Evolutionary conservation across 768 basidiomycete genomes (phyloP).

Genomic region (Phylloporus sp.): DNA sequence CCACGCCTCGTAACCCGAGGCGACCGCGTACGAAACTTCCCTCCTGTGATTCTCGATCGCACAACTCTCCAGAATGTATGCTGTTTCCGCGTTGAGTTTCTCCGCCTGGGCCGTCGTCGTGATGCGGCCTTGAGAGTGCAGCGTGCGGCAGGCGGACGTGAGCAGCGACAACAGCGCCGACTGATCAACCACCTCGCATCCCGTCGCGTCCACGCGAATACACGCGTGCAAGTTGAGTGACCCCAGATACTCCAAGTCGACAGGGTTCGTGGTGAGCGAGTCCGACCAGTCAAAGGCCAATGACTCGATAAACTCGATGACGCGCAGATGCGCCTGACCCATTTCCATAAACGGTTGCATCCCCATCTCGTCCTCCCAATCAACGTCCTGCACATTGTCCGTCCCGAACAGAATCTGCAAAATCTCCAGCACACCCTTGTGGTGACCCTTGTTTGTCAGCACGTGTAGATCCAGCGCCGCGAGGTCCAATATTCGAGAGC

Average conservation of each 20-base stretch:
- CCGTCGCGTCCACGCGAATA: constrained; percentile 57
- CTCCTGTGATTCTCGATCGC: constrained; percentile 86
- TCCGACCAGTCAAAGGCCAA: constrained; percentile 89
- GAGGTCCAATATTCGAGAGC: constrained; percentile 81
- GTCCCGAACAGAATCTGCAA: constrained; percentile 79
- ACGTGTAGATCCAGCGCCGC: constrained; percentile 86
- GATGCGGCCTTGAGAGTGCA: constrained; percentile 66
- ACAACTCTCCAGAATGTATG: constrained; percentile 77
- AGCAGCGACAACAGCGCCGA: constrained; percentile 68
- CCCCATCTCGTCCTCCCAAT: constrained; percentile 36
- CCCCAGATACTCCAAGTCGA: constrained; percentile 59
- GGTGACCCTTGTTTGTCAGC: constrained; percentile 71
- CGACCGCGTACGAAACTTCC: constrained; percentile 67
- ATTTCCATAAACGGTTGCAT: constrained; percentile 57
- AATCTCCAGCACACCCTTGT: constrained; percentile 67
- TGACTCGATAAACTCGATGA: constrained; percentile 85
- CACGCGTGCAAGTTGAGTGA: constrained; percentile 68
- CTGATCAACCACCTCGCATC: constrained; percentile 81
- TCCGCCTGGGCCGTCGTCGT: constrained; percentile 59
- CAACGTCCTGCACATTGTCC: constrained; percentile 44
- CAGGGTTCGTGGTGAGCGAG: constrained; percentile 50
- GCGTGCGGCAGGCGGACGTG: constrained; percentile 47
- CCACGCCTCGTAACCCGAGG: constrained; percentile 78
- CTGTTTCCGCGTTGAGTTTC: constrained; percentile 62
- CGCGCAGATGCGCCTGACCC: constrained; percentile 76